Evolutionary conservation across 768 basidiomycete genomes (phyloP), one percentile per base, ranked within the genome.

Genomic region (Leccinellum albellum): DNA sequence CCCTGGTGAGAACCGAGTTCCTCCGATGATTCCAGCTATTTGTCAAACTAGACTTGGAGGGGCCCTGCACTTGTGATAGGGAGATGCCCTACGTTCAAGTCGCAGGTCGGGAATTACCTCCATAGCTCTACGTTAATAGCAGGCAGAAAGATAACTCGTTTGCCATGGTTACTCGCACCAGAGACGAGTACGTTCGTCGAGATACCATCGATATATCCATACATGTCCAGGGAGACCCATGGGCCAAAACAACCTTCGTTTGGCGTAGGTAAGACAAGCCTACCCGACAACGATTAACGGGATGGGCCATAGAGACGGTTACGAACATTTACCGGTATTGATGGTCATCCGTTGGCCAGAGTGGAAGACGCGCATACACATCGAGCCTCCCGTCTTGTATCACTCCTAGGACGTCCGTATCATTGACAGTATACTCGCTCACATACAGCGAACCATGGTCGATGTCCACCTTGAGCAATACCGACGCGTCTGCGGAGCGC

Each of bases 271-370:
- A 59, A 47, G 4, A 50, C 63, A 5, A 69, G 28, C n/a, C 67
- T 69, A 51, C 13, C n/a, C 44, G 14, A 45, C 23, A 23, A 20
- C 2, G 44, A 40, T 55, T 6, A 51, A 33, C 26, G 1, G n/a
- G 5, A 37, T n/a, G 21, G 2, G 29, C 4, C 13, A 17, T 15
- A 1, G 51, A 47, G 4, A 31, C 4, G 32, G 32, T 13, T 3
- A 48, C 2, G 5, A 20, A 5, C 4, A 52, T 57, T 44, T 42
- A 73, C 73, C 76, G 72, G 60, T 78, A 79, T 58, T 78, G 73
- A 29, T 74, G 65, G 37, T 76, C 66, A 9, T 73, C 73, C 3
- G 76, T 76, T 6, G 67, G 64, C 79, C 77, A 79, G 40, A 66
- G 60, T 4, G 60, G 60, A 9, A 67, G 37, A 26, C 66, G 62